Percentiles rank a stretch among this genome's conserved stretches.
Evolutionary conservation across 805 yeast species (phyloP).

Genomic region (Lipomyces sp.): DNA sequence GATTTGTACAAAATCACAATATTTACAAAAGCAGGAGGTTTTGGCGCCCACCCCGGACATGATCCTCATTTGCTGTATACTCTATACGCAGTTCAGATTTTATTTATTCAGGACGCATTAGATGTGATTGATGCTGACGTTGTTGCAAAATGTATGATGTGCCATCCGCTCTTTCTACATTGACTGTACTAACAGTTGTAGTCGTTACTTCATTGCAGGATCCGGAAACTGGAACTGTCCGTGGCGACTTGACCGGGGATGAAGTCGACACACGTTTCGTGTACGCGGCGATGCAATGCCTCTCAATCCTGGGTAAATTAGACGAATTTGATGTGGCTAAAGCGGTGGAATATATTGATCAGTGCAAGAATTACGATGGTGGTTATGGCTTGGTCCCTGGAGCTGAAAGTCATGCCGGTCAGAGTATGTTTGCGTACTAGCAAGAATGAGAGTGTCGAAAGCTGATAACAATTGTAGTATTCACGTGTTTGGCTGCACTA

Average conservation of each 20-base stretch:
- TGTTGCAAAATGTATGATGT: slow-evolving; percentile 49
- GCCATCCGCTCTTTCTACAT: not conserved
- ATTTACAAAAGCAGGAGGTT: slow-evolving; percentile 65
- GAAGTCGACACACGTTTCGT: slow-evolving; percentile 88
- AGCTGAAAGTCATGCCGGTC: slow-evolving; percentile 94
- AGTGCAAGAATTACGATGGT: slow-evolving; percentile 91
- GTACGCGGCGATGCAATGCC: slow-evolving; percentile 75
- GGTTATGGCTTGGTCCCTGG: slow-evolving; percentile 94
- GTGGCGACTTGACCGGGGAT: slow-evolving; percentile 73
- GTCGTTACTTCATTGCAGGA: slow-evolving; percentile 53
- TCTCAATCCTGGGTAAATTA: slow-evolving; percentile 70
- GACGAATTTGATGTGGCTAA: slow-evolving; percentile 55
- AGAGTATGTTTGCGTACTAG: slow-evolving; percentile 45
- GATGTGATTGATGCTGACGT: slow-evolving; percentile 48
- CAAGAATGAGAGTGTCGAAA: not conserved
- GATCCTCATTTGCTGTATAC: slow-evolving; percentile 89
- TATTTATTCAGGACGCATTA: slow-evolving; percentile 67
- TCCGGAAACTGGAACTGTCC: slow-evolving; percentile 60
- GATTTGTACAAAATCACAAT: not conserved
- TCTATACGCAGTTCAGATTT: slow-evolving; percentile 80
- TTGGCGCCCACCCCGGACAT: slow-evolving; percentile 86
- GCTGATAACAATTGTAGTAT: slow-evolving; percentile 46
- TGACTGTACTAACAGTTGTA: slow-evolving; percentile 1
- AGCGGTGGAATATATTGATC: slow-evolving; percentile 66
- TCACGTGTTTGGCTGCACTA: slow-evolving; percentile 81